Base-by-base conservation (phyloP, 106 monocot genomes). In the Agapanthus africanus region DNA sequence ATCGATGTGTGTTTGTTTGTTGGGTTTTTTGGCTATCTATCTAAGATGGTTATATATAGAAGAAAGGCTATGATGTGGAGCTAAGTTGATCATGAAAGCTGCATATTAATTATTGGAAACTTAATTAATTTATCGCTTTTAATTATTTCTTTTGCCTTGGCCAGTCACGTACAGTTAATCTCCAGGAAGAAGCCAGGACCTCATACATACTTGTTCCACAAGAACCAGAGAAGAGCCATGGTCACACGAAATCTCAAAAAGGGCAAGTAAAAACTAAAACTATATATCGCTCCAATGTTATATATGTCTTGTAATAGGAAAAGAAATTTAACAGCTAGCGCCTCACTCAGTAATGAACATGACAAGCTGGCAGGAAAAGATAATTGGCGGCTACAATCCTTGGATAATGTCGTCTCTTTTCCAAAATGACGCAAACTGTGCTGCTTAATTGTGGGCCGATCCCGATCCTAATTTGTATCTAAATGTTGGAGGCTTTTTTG, bases 181-280 rank as follows among this genome's bases (percentile, higher is more conserved):
- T 27, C n/a, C 38, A 2, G 60, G 32, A 70, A 51, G 50, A 65
- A 47, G 30, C 46, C 41, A 40, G n/a, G 32, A 28, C 19, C n/a
- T 65, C 11, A 73, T 16, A 52, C 74, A n/a, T n/a, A n/a, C n/a
- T 74, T 74, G 74, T 67, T n/a, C 42, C 1, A 44, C 67, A 74
- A 74, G 74, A 67, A 67, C 54, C 25, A 42, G 40, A 41, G 40
- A 59, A 67, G 32, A 23, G 4, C 67, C 31, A 44, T 34, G 14
- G 15, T 68, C 42, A 44, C 66, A 75, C 54, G 67, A 59, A 75
- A 75, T 57, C 74, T 46, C 74, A 14, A 37, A 15, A 73, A n/a
- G 37, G 21, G 60, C n/a, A 61, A 72, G 60, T 21, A 46, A 62
- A 61, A 60, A 35, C 33, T 35, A 61, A 8, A 11, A 61, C 10